Evolutionary conservation across 164 flowering plant genomes (phyloP).

Genomic region (Tetracentron sinense): DNA sequence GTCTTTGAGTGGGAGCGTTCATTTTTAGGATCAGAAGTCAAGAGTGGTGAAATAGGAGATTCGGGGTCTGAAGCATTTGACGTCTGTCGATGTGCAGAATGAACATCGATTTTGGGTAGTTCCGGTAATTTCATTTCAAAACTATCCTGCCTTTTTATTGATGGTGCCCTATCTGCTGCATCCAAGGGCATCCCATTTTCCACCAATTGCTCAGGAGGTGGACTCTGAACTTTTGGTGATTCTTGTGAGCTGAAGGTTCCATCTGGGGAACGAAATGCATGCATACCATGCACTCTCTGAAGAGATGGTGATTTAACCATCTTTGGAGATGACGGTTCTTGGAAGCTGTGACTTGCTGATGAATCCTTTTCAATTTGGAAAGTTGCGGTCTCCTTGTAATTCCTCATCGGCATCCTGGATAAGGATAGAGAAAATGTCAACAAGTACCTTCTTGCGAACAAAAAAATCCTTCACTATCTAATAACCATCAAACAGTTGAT

Average conservation of each 20-base stretch:
- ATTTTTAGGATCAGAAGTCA: constrained; percentile 89
- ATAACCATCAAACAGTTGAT: no score
- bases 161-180: constrained; percentile 61
- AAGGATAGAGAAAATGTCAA: constrained; percentile 5
- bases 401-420: constrained; percentile 74
- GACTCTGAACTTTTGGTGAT: constrained; percentile 68
- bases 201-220: constrained; percentile 69
- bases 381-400: constrained; percentile 55
- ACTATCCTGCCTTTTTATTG: constrained; percentile 85
- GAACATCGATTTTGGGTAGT: constrained; percentile 86
- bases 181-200: constrained; percentile 66
- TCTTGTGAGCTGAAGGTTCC: constrained; percentile 51
- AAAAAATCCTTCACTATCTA: no score
- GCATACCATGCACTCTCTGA: constrained; percentile 59
- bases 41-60: constrained; percentile 93
- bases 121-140: constrained; percentile 91
- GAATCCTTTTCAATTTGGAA: constrained; percentile 87
- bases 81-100: constrained; percentile 43
- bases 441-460: no score
- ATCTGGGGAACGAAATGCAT: constrained; percentile 49
- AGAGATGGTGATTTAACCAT: constrained; percentile 87
- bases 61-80: constrained; percentile 86
- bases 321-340: constrained; percentile 86
- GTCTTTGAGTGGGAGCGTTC: constrained; percentile 98
- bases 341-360: constrained; percentile 65